Base-by-base conservation (phyloP, 1,139 yeast genomes). In the Meyerozyma sp. region DNA sequence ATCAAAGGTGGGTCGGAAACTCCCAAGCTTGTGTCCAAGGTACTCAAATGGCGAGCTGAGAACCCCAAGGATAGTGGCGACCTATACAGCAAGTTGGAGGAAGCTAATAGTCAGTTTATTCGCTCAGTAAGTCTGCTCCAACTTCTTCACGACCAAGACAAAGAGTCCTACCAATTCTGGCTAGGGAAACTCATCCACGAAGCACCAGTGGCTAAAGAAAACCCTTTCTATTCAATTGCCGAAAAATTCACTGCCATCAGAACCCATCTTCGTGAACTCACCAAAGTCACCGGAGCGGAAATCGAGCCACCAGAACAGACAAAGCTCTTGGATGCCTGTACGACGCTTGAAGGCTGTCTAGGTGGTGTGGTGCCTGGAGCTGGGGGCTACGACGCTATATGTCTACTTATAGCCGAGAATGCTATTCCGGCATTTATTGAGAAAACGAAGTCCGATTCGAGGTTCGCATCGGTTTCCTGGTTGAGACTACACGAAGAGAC, bases 301-400 rank as follows among this genome's bases (percentile, higher is more conserved):
- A 81, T 93, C 42, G 98, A 93, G 62, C 98, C 98, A 0, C 64
- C 61, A 2, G 68, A 74, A 20, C 98, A 94, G 64, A 87, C 96
- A 0, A 46, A 52, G 5, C 67, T 93, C 8, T 65, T 94, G n/a
- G 82, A 93, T 55, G 62, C 66, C 14, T 84, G 94, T 51, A 53
- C 61, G 18, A 42, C 57, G 0, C 51, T 86, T 16, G 69, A 70
- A 0, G 98, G 98, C 10, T 94, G 90, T 36, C 56, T 91, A 20
- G 95, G 96, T 0, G 97, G 96, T 9, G 94, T 93, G 28, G 96
- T 93, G 4, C 98, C 98, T 0, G 98, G 98, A 2, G 98, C 98
- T 0, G 98, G 98, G 20, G 98, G 98, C 0, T 86, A 81, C 59
- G 98, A 93, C 67, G 98, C 98, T 0, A 79, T 93, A 34, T 78